Conservation (phyloP, 169 alveolate genomes). For the Toxoplasma gondii region DNA sequence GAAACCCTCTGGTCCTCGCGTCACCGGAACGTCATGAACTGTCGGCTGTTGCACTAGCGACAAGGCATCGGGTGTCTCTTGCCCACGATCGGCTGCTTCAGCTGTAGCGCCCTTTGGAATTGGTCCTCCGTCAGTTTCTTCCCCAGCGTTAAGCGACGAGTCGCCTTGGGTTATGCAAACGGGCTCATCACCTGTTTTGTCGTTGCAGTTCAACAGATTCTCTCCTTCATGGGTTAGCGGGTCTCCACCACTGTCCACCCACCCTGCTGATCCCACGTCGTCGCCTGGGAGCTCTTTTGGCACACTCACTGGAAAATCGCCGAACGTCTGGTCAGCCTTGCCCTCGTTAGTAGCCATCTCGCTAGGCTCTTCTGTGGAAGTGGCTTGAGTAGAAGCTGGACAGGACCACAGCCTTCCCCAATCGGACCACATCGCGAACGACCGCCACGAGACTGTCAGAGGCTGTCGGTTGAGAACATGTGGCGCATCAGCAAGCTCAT, state of each 20-base stretch:
- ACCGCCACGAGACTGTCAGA: background rate
- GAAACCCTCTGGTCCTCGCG: background rate
- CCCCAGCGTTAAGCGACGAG: background rate
- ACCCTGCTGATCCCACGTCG: background rate
- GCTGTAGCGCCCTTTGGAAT: background rate
- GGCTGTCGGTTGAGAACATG: background rate
- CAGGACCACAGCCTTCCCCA: background rate
- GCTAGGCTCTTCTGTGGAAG: background rate
- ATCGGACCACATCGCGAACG: background rate
- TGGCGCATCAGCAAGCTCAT: too few species aligned
- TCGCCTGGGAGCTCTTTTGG: background rate
- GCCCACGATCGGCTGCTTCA: background rate
- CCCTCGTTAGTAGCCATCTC: background rate
- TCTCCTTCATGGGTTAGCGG: background rate
- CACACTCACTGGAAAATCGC: background rate
- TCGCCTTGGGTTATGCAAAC: background rate
- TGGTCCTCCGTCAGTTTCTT: background rate
- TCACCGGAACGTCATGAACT: background rate
- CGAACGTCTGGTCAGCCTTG: background rate
- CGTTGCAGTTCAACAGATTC: background rate
- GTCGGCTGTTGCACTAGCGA: background rate
- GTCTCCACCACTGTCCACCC: background rate
- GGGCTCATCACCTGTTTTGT: background rate
- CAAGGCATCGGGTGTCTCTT: background rate
- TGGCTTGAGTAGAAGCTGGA: background rate